A percentile compares a stretch with the other conserved stretches of the same genome.
phyloP scores from a whole-genome alignment of 345 rosid genomes.

The Eucalyptus pauciflora region DNA sequence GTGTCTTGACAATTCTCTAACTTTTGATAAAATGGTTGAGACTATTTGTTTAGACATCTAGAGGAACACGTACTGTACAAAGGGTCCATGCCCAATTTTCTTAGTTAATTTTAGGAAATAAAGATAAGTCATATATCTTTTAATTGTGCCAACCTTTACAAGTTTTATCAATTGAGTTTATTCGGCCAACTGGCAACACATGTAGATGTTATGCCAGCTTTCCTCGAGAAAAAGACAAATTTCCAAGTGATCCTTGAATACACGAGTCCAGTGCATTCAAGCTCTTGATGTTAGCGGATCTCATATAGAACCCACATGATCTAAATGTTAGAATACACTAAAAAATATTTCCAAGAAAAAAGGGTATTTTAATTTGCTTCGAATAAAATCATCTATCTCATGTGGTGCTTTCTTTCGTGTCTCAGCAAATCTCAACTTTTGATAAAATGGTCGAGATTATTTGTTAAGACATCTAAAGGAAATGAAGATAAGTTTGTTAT shows the following conservation, averaged over 20 bases:
- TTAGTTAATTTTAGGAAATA: neutral
- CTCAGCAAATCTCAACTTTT: neutral
- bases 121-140: neutral
- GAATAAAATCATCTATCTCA: neutral
- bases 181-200: fast-evolving
- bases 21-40: neutral
- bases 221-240: too few relatives aligned
- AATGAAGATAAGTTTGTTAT: neutral
- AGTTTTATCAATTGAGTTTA: too few relatives aligned
- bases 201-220: too few relatives aligned
- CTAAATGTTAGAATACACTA: neutral
- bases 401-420: neutral
- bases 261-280: neutral
- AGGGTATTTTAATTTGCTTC: neutral
- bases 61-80: neutral
- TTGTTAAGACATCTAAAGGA: neutral
- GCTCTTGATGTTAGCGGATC: neutral
- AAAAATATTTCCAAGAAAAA: neutral
- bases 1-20: neutral
- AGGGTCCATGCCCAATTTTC: neutral
- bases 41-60: neutral
- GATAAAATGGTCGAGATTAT: neutral
- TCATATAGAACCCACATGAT: neutral
- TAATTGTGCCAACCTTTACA: too few relatives aligned
- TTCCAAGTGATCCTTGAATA: neutral